Evolutionary conservation across 805 yeast species (phyloP), one percentile per base, ranked within the genome.

Genomic region (Wickerhamomyces hampshirensis): DNA sequence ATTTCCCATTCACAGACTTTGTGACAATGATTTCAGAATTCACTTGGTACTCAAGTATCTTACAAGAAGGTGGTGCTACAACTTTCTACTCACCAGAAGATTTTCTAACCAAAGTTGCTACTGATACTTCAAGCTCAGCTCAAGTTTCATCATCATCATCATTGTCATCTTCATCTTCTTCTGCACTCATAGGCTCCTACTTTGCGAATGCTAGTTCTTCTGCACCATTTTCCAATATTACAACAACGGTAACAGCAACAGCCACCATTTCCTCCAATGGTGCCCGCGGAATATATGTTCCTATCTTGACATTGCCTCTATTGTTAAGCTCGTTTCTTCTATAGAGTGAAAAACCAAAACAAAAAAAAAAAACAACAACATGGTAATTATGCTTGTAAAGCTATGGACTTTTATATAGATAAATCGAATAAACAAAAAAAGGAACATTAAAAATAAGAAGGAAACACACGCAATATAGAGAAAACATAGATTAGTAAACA

Each of bases 1-100:
- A 47, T 9, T 63, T 65, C 43, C 69, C 69, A 12, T 65, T 65
- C 26, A 38, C 48, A 4, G 62, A 60, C 5, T 63, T 65, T 37
- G 45, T 50, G 24, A 60, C 66, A 5, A 55, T 64, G 48, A 53
- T 60, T 18, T 55, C 66, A 2, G 37, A 33, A 6, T 53, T 53
- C 37, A 42, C 46, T 4, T 48, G 54, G 51, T 53, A 48, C 35
- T 14, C 43, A 2, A 31, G 37, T 14, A 29, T 51, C 12, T 18
- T 50, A 33, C 23, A 28, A 2, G 37, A 31, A 8, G 51, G 50
- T 15, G 51, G 41, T 26, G 40, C 40, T 7, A 28, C 52, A 3
- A 46, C 53, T 8, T 43, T 52, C 18, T 45, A 47, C 26, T 5
- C 34, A 10, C 57, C 56, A 6, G 43, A 32, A 5, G 44, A 52